Percentiles rank a stretch among this genome's conserved stretches.
These are phyloP conservation scores for Globisporangium canariense DNA, from an alignment of 352 stramenopile species.

Conservation along the genomic window DNA sequence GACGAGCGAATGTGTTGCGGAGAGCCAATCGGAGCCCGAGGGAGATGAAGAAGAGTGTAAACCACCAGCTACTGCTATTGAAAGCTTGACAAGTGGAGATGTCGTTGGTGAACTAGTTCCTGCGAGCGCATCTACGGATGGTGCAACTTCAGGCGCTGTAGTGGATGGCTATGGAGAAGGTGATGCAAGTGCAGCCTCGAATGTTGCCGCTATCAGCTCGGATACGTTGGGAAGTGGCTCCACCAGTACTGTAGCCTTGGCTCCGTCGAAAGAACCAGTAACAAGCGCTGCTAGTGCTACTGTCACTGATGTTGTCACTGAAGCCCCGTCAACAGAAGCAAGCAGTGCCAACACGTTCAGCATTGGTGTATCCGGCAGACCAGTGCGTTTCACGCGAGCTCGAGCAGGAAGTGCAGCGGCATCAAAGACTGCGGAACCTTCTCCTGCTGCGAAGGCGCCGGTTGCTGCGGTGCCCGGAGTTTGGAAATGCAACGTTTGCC, in stretches of 20 bases:
- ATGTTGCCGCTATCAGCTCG: background rate
- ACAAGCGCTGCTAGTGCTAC: background rate
- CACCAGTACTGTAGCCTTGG: background rate
- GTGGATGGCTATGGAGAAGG: background rate
- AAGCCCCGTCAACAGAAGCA: background rate
- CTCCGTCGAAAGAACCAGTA: background rate
- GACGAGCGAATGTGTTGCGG: slow-evolving; percentile 28
- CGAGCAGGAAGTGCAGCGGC: slow-evolving; percentile 12
- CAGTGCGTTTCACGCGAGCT: background rate
- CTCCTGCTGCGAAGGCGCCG: slow-evolving; percentile 1
- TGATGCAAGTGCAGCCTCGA: background rate
- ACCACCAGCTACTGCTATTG: background rate
- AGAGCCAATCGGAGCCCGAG: slow-evolving; percentile 35
- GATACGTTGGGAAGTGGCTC: background rate
- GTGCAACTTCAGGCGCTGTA: background rate
- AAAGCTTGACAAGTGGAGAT: slow-evolving; percentile 13
- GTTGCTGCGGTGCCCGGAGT: slow-evolving; percentile 17
- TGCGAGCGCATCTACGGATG: background rate
- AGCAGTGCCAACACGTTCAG: slow-evolving; percentile 15
- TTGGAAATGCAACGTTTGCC: slow-evolving; percentile 54
- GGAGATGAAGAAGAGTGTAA: slow-evolving; percentile 18
- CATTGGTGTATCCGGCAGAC: slow-evolving; percentile 7
- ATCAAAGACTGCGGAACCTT: slow-evolving; percentile 8
- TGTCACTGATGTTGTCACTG: background rate
- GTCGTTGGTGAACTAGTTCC: background rate